Evolutionary conservation across 352 stramenopile genomes (phyloP).

Genomic region (Phytophthora aleatoria): DNA sequence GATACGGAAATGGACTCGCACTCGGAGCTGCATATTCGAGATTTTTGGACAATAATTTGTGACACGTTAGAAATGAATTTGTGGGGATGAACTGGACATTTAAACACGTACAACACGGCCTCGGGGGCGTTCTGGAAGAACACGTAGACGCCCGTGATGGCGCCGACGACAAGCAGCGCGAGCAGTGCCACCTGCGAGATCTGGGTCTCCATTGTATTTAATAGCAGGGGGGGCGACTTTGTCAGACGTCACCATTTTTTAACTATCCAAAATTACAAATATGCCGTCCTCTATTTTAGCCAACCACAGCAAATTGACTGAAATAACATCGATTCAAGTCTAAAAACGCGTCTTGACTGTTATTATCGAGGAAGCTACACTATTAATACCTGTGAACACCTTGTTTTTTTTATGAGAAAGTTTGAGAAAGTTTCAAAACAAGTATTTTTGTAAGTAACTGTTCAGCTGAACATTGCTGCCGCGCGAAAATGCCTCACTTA

Average conservation of each 20-base stretch:
- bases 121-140: conserved; percentile 77
- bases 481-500: too few relatives aligned
- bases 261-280: not conserved
- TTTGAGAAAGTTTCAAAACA: too few relatives aligned
- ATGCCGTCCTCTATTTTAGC: too few relatives aligned
- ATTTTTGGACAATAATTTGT: conserved; percentile 1
- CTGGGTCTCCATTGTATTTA: conserved; percentile 15
- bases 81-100: not conserved
- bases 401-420: too few relatives aligned
- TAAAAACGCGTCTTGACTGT: too few relatives aligned
- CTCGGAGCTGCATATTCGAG: conserved; percentile 43
- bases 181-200: conserved; percentile 47
- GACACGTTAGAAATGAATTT: conserved; percentile 10
- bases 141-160: conserved; percentile 52
- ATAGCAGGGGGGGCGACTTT: too few relatives aligned
- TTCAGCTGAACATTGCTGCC: too few relatives aligned
- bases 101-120: conserved; percentile 61
- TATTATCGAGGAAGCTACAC: too few relatives aligned
- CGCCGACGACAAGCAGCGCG: conserved; percentile 45
- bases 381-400: too few relatives aligned
- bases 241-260: not conserved
- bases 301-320: too few relatives aligned
- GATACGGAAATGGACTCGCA: conserved; percentile 74
- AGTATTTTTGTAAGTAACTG: too few relatives aligned
- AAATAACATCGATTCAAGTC: too few relatives aligned